Percentiles rank a stretch among this genome's conserved stretches.
These are phyloP conservation scores for Phaeotremella skinneri DNA, from an alignment of 768 basidiomycete species.

Conservation along the genomic window DNA sequence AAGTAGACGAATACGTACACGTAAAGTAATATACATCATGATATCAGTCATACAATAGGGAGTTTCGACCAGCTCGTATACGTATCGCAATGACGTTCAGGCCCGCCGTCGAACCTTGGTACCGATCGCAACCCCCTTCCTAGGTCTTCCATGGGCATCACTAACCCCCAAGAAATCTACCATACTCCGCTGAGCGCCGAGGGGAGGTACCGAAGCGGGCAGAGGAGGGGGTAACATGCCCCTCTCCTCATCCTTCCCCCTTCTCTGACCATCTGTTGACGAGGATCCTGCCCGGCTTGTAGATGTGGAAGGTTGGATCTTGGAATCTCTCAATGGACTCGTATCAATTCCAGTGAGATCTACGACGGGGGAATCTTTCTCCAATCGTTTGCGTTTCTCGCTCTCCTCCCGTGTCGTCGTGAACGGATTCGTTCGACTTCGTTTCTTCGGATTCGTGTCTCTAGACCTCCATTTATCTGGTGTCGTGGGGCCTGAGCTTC, in stretches of 20 bases:
- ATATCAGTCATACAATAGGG: too few species aligned
- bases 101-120: slow-evolving; percentile 24
- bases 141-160: slow-evolving; percentile 32
- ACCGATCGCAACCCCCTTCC: slow-evolving; percentile 28
- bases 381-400: slow-evolving; percentile 16
- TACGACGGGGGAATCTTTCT: background rate
- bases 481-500: background rate
- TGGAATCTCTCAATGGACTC: slow-evolving; percentile 12
- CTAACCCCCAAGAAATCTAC: slow-evolving; percentile 21
- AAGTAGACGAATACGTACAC: too few species aligned
- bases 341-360: slow-evolving; percentile 1
- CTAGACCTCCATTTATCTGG: background rate
- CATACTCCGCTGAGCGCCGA: slow-evolving; percentile 13
- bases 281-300: too few species aligned
- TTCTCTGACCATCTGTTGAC: background rate
- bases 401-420: slow-evolving; percentile 15
- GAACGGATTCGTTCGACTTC: slow-evolving; percentile 33
- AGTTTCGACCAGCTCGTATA: too few species aligned
- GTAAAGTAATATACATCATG: too few species aligned
- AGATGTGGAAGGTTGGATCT: slow-evolving; percentile 4
- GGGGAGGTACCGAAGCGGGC: background rate
- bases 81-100: too few species aligned
- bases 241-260: background rate
- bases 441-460: slow-evolving; percentile 10
- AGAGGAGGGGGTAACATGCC: background rate